phyloP scores from a whole-genome alignment of 352 stramenopile genomes.

The Globisporangium viniferum region DNA sequence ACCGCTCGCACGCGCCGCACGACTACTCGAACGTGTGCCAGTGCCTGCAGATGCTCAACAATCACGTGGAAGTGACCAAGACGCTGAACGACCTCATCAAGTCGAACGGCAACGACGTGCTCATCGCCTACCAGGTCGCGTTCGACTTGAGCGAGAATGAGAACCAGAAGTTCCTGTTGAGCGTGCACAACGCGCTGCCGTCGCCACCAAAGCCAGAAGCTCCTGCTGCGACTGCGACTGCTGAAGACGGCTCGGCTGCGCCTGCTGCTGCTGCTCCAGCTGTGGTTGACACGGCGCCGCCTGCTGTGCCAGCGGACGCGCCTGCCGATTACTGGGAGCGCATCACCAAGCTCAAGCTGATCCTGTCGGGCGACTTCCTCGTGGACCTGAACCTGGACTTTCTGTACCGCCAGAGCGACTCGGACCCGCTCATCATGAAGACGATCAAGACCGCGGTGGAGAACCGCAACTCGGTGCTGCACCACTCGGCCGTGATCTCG shows the following conservation, averaged over 20 bases:
- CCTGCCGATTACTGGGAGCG: slow-evolving; percentile 77
- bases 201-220: slow-evolving; percentile 40
- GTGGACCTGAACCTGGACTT: slow-evolving; percentile 94
- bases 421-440: slow-evolving; percentile 92
- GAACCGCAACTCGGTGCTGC: slow-evolving; percentile 96
- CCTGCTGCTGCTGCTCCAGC: slow-evolving; percentile 25
- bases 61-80: slow-evolving; percentile 78
- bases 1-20: slow-evolving; percentile 53
- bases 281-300: slow-evolving; percentile 24
- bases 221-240: slow-evolving; percentile 20
- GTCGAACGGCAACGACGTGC: slow-evolving; percentile 56
- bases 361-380: slow-evolving; percentile 88
- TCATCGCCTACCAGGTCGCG: slow-evolving; percentile 96
- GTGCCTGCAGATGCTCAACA: slow-evolving; percentile 88
- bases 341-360: slow-evolving; percentile 83
- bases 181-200: slow-evolving; percentile 87
- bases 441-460: slow-evolving; percentile 93
- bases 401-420: slow-evolving; percentile 87
- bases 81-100: slow-evolving; percentile 88
- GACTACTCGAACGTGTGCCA: slow-evolving; percentile 81
- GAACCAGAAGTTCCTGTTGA: slow-evolving; percentile 96
- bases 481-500: slow-evolving; percentile 96
- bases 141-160: slow-evolving; percentile 98
- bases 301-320: slow-evolving; percentile 39
- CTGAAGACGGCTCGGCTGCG: slow-evolving; percentile 19